These are phyloP conservation scores for Ustilago loliicola DNA, from an alignment of 1,284 basidiomycete genomes.

Conservation along the genomic window DNA sequence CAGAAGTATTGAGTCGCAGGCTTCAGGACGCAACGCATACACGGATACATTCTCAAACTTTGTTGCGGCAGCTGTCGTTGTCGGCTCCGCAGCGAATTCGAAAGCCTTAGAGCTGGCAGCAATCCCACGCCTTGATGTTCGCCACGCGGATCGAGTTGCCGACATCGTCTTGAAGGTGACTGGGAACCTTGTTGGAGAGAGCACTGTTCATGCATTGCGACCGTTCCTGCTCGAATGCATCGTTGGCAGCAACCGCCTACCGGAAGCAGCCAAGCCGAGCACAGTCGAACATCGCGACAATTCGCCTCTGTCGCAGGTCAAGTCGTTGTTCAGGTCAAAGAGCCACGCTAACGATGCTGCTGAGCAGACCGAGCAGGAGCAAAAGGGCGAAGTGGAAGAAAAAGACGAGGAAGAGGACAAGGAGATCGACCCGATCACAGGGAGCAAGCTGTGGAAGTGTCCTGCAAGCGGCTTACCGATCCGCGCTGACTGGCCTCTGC, in stretches of 20 bases:
- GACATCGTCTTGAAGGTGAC: slow-evolving; percentile 16
- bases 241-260: slow-evolving; percentile 23
- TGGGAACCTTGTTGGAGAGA: slow-evolving; percentile 5
- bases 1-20: slow-evolving; percentile 23
- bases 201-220: slow-evolving; percentile 12
- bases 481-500: slow-evolving; percentile 79
- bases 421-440: slow-evolving; percentile 61
- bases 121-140: slow-evolving; percentile 28
- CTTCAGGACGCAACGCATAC: slow-evolving; percentile 28
- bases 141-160: slow-evolving; percentile 25
- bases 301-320: slow-evolving; percentile 27
- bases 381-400: slow-evolving; percentile 62
- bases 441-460: slow-evolving; percentile 71
- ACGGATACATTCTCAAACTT: slow-evolving; percentile 34
- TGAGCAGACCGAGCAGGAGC: slow-evolving; percentile 37
- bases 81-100: slow-evolving; percentile 2
- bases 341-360: slow-evolving; percentile 6
- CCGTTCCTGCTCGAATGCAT: slow-evolving; percentile 34
- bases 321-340: slow-evolving; percentile 21
- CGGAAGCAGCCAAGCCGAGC: background rate
- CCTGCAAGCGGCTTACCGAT: slow-evolving; percentile 77
- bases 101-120: slow-evolving; percentile 23
- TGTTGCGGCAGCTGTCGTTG: slow-evolving; percentile 26
- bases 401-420: slow-evolving; percentile 37
- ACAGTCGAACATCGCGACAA: slow-evolving; percentile 8